Evolutionary conservation across 306 rosid genomes (phyloP).

Genomic region (Styphnolobium japonicum): DNA sequence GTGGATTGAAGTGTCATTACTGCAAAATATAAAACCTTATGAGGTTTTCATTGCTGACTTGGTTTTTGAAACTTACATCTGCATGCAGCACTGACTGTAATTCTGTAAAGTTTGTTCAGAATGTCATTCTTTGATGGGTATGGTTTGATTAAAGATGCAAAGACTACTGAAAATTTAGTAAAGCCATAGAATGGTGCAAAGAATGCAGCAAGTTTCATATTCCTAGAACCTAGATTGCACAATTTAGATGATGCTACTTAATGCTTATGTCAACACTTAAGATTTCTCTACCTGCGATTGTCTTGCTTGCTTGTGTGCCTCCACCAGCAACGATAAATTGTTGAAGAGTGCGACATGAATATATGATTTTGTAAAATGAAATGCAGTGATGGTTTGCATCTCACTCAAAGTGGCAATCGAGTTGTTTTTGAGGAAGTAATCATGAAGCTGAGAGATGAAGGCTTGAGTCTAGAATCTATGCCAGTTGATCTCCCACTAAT

Average conservation of each 20-base stretch:
- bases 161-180: neutral
- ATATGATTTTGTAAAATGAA: neutral
- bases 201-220: neutral
- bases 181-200: neutral
- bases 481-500: slow-evolving; percentile 62
- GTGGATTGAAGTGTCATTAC: neutral
- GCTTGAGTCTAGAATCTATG: slow-evolving; percentile 46
- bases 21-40: neutral
- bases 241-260: neutral
- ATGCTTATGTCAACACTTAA: neutral
- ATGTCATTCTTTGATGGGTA: neutral
- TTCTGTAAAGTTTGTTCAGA: neutral
- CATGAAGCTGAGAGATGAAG: slow-evolving; percentile 48
- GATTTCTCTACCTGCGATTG: neutral
- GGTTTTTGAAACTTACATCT: neutral
- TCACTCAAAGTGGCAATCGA: slow-evolving; percentile 45
- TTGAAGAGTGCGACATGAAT: neutral
- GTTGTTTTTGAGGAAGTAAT: slow-evolving; percentile 67
- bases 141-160: neutral
- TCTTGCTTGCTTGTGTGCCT: neutral
- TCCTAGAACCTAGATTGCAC: neutral
- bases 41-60: neutral
- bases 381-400: slow-evolving; percentile 79
- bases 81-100: neutral
- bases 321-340: neutral